Evolutionary conservation across 208 protist genomes (phyloP).

Genomic region (Trypanosoma brucei): DNA sequence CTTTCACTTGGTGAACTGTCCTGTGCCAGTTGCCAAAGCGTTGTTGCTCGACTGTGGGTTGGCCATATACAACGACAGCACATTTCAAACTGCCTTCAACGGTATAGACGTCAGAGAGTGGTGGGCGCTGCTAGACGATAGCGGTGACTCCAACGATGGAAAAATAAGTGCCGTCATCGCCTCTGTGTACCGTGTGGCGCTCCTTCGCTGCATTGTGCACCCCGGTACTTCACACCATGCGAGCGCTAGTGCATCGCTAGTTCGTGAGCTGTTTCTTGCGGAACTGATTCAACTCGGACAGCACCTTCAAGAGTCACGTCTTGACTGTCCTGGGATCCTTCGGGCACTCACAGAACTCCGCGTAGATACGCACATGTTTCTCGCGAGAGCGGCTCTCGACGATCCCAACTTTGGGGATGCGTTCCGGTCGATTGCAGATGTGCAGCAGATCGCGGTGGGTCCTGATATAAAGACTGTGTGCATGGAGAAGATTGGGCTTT

Average conservation of each 20-base stretch:
- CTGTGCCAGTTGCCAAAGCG: slow-evolving; percentile 10
- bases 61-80: neutral
- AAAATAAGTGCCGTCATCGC: slow-evolving; percentile 5
- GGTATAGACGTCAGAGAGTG: slow-evolving; percentile 14
- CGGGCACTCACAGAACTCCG: slow-evolving; percentile 58
- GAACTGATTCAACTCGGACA: slow-evolving; percentile 21
- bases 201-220: slow-evolving; percentile 18
- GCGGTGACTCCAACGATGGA: neutral
- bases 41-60: slow-evolving; percentile 25
- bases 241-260: slow-evolving; percentile 11
- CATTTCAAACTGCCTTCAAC: slow-evolving; percentile 5
- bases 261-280: slow-evolving; percentile 21
- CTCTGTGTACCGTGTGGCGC: slow-evolving; percentile 12
- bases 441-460: slow-evolving; percentile 30
- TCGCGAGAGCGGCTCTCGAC: slow-evolving; percentile 35
- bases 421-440: slow-evolving; percentile 55
- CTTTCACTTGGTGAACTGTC: slow-evolving; percentile 23
- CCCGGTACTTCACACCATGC: slow-evolving; percentile 8
- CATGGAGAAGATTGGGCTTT: slow-evolving; percentile 27
- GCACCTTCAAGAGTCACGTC: neutral
- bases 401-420: slow-evolving; percentile 34
- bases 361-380: slow-evolving; percentile 50
- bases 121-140: slow-evolving; percentile 1
- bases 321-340: neutral
- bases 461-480: slow-evolving; percentile 26